Base-by-base conservation (phyloP, 2,329 filamentous ascomycete species). In the Drechslerella dactyloides region DNA sequence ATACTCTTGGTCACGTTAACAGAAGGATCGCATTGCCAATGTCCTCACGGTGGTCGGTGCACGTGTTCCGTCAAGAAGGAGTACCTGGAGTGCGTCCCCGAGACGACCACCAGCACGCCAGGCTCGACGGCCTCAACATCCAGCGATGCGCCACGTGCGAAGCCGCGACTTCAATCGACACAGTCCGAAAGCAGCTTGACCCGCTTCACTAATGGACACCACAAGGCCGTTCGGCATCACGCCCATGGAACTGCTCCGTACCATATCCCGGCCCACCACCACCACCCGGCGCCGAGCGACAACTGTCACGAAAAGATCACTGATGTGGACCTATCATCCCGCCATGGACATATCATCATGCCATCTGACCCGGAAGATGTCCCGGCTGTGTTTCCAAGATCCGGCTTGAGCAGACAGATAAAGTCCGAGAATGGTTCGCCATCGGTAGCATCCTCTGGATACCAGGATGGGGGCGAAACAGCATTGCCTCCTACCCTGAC, bases 31-130 rank as follows among this genome's bases (percentile, higher is more conserved):
- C 87, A 85, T 75, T 90, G 87, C 79, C 89, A 86, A 80, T 89
- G 87, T 79, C 89, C 88, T 78, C 87, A 89, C 76, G 87, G 87
- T 74, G 86, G 84, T 51, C 84, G 84, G 75, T 90, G 87, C 81
- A 85, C 85, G 61, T 90, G 87, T 79, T 82, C 83, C 63, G 79
- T 84, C 77, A 89, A 88, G 80, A 87, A 86, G 79, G 86, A 89
- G 76, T 74, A 79, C 70, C 82, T 88, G 69, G 86, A 88, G 76
- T 85, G 86, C 1, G 86, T 89, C 15, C 86, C 85, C 60, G 87
- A 89, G 78, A 86, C 76, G 21, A 85, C 73, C 84, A 87, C 77
- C 85, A 85, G 72, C 84, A 87, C 74, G 80, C 81, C 70, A 82
- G 83, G 62, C 76, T 79, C 52, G 77, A 77, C 30, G 11, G 44